phyloP scores from a whole-genome alignment of 1,284 basidiomycete species.

The Fomes fomentarius region DNA sequence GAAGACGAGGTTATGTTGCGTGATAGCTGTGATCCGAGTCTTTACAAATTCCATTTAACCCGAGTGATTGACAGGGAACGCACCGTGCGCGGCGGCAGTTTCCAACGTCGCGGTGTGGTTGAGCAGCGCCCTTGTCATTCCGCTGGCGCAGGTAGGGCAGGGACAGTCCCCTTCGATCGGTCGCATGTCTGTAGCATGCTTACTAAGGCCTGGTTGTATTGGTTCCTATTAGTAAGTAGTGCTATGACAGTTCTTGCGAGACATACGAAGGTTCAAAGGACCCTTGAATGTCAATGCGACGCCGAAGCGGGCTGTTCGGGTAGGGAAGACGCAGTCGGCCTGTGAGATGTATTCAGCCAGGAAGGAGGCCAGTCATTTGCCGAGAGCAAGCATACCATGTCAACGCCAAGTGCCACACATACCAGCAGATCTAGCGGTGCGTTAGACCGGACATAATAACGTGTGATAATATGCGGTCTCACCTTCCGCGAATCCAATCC shows the following conservation, averaged over 20 bases:
- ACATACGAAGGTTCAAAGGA: slow-evolving; percentile 74
- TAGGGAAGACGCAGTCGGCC: slow-evolving; percentile 91
- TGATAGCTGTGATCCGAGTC: slow-evolving; percentile 54
- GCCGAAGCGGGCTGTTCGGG: slow-evolving; percentile 84
- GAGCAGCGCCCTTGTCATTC: slow-evolving; percentile 69
- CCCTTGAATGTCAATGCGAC: slow-evolving; percentile 81
- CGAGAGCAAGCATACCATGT: slow-evolving; percentile 64
- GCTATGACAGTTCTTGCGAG: not conserved
- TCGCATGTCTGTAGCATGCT: slow-evolving; percentile 66
- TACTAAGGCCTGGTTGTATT: slow-evolving; percentile 54
- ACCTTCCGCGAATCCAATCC: slow-evolving; percentile 89
- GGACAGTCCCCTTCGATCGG: slow-evolving; percentile 78
- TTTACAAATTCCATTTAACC: slow-evolving; percentile 4
- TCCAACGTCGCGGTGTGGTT: slow-evolving; percentile 77
- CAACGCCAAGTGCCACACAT: slow-evolving; percentile 85
- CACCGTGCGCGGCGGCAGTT: slow-evolving; percentile 81
- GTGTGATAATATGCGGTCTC: not conserved
- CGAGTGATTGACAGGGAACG: slow-evolving; percentile 20
- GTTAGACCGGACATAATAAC: not conserved
- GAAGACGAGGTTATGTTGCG: slow-evolving; percentile 80
- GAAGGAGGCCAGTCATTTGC: no score
- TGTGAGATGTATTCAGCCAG: slow-evolving; percentile 30
- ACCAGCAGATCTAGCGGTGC: slow-evolving; percentile 72
- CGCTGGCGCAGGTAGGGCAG: slow-evolving; percentile 75
- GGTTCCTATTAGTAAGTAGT: not conserved